Conservation (phyloP, 345 rosid species). For the Cardamine resedifolia region DNA sequence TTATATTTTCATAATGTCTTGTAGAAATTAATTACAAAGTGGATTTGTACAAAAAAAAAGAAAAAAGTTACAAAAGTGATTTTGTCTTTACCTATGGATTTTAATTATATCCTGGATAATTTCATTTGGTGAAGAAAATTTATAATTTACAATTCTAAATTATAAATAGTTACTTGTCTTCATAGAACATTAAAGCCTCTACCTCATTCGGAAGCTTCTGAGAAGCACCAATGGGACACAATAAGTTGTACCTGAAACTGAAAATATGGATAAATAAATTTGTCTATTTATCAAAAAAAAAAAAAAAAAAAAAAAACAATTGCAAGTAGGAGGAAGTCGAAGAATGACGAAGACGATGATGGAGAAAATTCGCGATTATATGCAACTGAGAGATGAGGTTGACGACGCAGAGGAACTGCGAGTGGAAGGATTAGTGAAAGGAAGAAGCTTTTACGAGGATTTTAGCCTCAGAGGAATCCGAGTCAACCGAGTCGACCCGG, state of each 20-base stretch:
- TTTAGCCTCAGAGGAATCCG: constrained; percentile 69
- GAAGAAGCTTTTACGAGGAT: constrained; percentile 60
- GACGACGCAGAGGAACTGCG: constrained; percentile 51
- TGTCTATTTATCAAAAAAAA: background rate
- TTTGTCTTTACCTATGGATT: no score
- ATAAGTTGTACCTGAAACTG: background rate
- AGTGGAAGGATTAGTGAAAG: constrained; percentile 43
- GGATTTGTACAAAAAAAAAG: no score
- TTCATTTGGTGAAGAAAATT: background rate
- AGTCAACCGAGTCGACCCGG: constrained; percentile 73
- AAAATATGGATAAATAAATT: background rate
- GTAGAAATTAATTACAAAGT: background rate
- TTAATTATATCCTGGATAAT: background rate
- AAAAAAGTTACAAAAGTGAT: background rate
- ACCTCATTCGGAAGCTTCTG: background rate
- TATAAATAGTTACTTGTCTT: no score
- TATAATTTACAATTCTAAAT: background rate
- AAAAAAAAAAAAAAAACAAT: background rate
- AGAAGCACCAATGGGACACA: no score
- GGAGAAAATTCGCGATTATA: constrained; percentile 58
- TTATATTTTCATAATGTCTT: background rate
- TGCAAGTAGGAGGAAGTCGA: background rate
- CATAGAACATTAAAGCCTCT: background rate
- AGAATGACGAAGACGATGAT: constrained; percentile 27
- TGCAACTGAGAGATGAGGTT: constrained; percentile 50